phyloP scores from a whole-genome alignment of 371 early-diverging fungal species.

The Apophysomyces trapeziformis region DNA sequence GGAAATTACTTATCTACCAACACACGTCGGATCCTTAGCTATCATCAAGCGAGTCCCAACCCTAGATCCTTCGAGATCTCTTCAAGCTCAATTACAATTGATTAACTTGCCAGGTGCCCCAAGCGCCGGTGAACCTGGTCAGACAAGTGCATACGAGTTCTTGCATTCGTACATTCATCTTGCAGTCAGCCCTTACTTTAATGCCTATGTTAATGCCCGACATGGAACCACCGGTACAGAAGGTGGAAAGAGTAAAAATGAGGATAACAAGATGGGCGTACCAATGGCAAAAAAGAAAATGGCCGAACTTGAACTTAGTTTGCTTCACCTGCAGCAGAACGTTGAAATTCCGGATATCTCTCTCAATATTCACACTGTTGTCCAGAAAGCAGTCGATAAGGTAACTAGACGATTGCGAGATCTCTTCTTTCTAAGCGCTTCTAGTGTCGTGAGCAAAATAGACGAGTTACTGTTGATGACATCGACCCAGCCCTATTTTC shows the following conservation, averaged over 20 bases:
- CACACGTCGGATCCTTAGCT: conserved; percentile 83
- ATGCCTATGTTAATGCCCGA: conserved; percentile 86
- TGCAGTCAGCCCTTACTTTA: conserved; percentile 96
- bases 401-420: conserved; percentile 30
- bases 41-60: conserved; percentile 86
- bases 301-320: conserved; percentile 95
- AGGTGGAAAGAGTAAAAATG: conserved; percentile 58
- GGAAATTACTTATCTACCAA: conserved; percentile 76
- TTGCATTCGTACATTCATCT: conserved; percentile 91
- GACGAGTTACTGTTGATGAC: conserved; percentile 74
- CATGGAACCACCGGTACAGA: conserved; percentile 53
- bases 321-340: conserved; percentile 95
- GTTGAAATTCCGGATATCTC: conserved; percentile 95
- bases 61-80: conserved; percentile 75
- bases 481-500: conserved; percentile 67
- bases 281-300: conserved; percentile 97
- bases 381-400: conserved; percentile 79
- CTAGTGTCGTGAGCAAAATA: conserved; percentile 66
- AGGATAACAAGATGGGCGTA: conserved; percentile 89
- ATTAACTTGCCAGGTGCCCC: conserved; percentile 93
- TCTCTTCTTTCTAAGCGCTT: background rate
- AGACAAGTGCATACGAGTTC: conserved; percentile 87
- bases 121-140: conserved; percentile 54
- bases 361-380: conserved; percentile 85
- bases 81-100: conserved; percentile 86